Base-by-base conservation (phyloP, 768 basidiomycete species). In the Naematelia aurantialba region DNA sequence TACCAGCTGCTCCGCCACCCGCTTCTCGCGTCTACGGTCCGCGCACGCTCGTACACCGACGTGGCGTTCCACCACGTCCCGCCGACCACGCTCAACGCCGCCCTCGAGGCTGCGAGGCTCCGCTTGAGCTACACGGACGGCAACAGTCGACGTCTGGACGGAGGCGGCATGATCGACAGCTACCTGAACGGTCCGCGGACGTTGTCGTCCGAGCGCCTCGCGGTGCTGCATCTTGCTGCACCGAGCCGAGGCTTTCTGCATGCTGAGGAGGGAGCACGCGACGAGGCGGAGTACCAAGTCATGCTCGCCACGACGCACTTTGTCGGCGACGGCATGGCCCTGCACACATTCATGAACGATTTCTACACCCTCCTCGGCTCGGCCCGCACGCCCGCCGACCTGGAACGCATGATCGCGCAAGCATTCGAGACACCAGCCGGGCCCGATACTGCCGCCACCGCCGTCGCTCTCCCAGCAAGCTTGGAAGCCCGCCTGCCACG, bases 291-390 rank as follows among this genome's bases (percentile, higher is more conserved):
- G 53, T 85, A 81, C 67, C 83, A 90, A 68, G 76, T 90, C 55
- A 78, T 89, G 61, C 82, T 92, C 49, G 86, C 85, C 63, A 85
- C 87, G 2, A 83, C 87, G 5, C 90, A 92, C 72, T 91, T 87
- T 74, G 75, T 91, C 48, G 89, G 89, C 19, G 90, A 92, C 71
- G 90, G 90, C 21, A 89, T 90, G 85, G 87, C 89, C 1, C 80
- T 91, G 17, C 89, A 91, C 76, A 81, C 83, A 59, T 87, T 87
- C 61, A 88, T 87, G 24, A 89, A 89, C 73, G 87, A 90, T 64
- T 85, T 91, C 70, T 87, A 90, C 72, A 74, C 78, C 17, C 78
- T 91, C 2, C 78, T 90, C 42, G 85, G 82, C 0, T 61, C 56
- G 3, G 62, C 59, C 25, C 55, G 30, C 47, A 58, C 54, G 24